These are phyloP conservation scores for Populus hybrid DNA, from an alignment of 441 rosid species.

Conservation along the genomic window DNA sequence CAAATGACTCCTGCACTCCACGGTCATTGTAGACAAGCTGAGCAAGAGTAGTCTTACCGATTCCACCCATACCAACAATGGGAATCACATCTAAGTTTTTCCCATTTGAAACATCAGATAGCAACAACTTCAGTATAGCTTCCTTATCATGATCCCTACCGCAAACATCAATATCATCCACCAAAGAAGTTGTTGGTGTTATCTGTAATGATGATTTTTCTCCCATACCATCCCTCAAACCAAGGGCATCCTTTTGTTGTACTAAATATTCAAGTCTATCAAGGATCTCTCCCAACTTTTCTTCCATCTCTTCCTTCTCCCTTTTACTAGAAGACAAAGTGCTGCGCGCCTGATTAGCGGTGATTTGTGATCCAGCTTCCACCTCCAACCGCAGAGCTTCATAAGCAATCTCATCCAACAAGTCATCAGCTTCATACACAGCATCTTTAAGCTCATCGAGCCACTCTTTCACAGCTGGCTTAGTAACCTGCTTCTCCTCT, in stretches of 20 bases:
- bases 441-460: conserved; percentile 14
- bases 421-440: conserved; percentile 13
- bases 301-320: not conserved
- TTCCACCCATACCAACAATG: conserved; percentile 17
- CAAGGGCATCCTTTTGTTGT: conserved; percentile 10
- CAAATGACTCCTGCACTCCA: not conserved
- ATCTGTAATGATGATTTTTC: not conserved
- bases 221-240: not conserved
- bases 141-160: conserved; percentile 20
- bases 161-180: conserved; percentile 1
- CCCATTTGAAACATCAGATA: not conserved
- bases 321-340: not conserved
- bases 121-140: not conserved
- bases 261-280: conserved; percentile 10
- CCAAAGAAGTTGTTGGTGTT: conserved; percentile 11
- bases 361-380: not conserved
- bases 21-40: conserved; percentile 11
- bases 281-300: conserved; percentile 7
- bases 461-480: conserved; percentile 10
- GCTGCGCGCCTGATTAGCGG: not conserved
- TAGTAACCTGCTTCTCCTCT: conserved; percentile 10
- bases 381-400: not conserved
- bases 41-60: conserved; percentile 14
- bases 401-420: conserved; percentile 16
- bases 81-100: not conserved